Conservation (phyloP, 441 rosid genomes). For the Eutrema salsugineum region DNA sequence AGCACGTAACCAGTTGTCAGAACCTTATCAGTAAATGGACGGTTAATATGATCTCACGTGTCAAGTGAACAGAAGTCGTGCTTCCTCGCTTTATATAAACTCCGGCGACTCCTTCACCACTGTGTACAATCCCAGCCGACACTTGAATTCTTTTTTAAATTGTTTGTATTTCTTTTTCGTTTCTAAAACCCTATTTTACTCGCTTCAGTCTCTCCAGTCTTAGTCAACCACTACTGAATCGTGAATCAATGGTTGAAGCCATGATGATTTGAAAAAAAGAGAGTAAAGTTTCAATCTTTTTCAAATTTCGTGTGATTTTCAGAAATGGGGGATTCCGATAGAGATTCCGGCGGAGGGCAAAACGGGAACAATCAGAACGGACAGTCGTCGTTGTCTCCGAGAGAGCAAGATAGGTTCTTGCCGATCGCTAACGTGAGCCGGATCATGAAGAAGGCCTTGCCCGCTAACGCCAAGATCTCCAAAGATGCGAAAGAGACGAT, state of each 20-base stretch:
- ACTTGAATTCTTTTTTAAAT: background rate
- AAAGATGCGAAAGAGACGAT: conserved; percentile 58
- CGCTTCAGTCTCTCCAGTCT: background rate
- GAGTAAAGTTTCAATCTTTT: conserved; percentile 13
- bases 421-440: conserved; percentile 62
- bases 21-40: conserved; percentile 30
- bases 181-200: conserved; percentile 14
- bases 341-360: conserved; percentile 43
- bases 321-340: conserved; percentile 50
- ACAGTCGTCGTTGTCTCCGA: conserved; percentile 37
- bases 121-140: conserved; percentile 26
- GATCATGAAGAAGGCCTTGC: conserved; percentile 56
- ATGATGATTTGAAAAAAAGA: background rate
- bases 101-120: conserved; percentile 27
- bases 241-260: background rate
- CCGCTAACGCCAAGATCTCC: conserved; percentile 56
- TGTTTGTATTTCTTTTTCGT: background rate
- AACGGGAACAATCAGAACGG: conserved; percentile 27
- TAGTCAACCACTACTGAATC: conserved; percentile 10
- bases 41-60: conserved; percentile 17
- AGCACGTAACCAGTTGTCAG: conserved; percentile 26
- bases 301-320: background rate
- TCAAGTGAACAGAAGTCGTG: conserved; percentile 23
- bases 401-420: conserved; percentile 54
- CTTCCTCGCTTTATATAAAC: conserved; percentile 27